Conservation (phyloP, 1,139 yeast species). For the Blastobotrys apis region DNA sequence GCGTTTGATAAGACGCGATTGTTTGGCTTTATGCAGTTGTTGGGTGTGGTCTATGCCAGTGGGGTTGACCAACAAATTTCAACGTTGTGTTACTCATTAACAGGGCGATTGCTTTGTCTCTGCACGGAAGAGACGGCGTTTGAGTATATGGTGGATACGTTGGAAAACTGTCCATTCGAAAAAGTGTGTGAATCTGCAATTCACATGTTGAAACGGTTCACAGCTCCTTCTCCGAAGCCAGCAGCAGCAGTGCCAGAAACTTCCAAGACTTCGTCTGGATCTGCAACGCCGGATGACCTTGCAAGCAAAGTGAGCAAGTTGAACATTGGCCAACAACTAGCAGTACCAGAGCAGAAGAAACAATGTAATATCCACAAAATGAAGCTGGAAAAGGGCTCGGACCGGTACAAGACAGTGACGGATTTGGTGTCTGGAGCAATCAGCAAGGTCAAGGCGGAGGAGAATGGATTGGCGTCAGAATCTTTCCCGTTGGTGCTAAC, state of each 20-base stretch:
- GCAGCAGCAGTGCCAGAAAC: background rate
- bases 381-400: conserved; percentile 13
- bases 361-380: conserved; percentile 4
- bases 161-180: conserved; percentile 64
- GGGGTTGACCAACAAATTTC: conserved; percentile 29
- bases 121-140: conserved; percentile 56
- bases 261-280: background rate
- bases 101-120: conserved; percentile 43
- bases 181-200: conserved; percentile 56
- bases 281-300: conserved; percentile 1
- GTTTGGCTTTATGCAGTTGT: conserved; percentile 44
- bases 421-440: conserved; percentile 37
- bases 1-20: conserved; percentile 28
- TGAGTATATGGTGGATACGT: conserved; percentile 59
- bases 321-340: background rate
- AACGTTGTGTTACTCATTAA: conserved; percentile 30
- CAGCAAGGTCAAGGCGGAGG: conserved; percentile 7
- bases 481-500: conserved; percentile 47
- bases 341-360: conserved; percentile 23
- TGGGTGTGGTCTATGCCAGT: conserved; percentile 39
- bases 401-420: conserved; percentile 41
- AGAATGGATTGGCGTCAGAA: conserved; percentile 23
- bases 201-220: conserved; percentile 62
- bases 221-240: background rate
- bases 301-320: conserved; percentile 6